phyloP scores from a whole-genome alignment of 805 yeast genomes.

The Candida railenensis region DNA sequence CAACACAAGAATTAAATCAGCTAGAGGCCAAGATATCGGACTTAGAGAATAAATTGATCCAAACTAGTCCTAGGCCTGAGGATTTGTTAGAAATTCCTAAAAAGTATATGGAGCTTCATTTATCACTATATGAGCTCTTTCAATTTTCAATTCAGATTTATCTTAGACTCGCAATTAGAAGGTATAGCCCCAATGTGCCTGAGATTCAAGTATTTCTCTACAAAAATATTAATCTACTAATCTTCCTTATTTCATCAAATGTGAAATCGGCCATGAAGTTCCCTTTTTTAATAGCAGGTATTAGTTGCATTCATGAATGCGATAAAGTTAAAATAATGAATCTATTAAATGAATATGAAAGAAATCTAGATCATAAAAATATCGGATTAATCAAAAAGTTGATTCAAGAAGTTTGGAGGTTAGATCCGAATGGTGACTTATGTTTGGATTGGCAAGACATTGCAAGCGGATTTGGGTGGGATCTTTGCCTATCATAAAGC shows the following conservation, averaged over 20 bases:
- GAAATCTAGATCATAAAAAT: slow-evolving; percentile 26
- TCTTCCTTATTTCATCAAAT: slow-evolving; percentile 3
- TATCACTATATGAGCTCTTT: slow-evolving; percentile 10
- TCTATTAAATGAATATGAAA: slow-evolving; percentile 17
- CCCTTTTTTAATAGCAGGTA: slow-evolving; percentile 38
- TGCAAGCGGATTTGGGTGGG: slow-evolving; percentile 41
- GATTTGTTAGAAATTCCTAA: slow-evolving; percentile 8
- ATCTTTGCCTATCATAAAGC: slow-evolving; percentile 8
- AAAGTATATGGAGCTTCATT: slow-evolving; percentile 11
- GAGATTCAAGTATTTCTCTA: slow-evolving; percentile 11
- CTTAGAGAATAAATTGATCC: background rate
- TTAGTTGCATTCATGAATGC: slow-evolving; percentile 18
- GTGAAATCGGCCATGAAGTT: slow-evolving; percentile 28
- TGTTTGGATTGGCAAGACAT: slow-evolving; percentile 45
- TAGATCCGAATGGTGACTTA: slow-evolving; percentile 25
- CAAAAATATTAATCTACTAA: slow-evolving; percentile 6
- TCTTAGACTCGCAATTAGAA: slow-evolving; percentile 8
- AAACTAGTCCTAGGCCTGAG: slow-evolving; percentile 1
- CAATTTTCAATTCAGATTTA: slow-evolving; percentile 9
- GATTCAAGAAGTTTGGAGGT: slow-evolving; percentile 37
- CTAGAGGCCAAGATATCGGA: background rate
- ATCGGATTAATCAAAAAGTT: slow-evolving; percentile 34
- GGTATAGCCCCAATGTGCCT: slow-evolving; percentile 13
- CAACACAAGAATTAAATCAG: slow-evolving; percentile 2
- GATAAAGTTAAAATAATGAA: slow-evolving; percentile 19